Evolutionary conservation across 2,329 filamentous ascomycete species (phyloP), one percentile per base, ranked within the genome.

Genomic region (Colletotrichum graminicola): DNA sequence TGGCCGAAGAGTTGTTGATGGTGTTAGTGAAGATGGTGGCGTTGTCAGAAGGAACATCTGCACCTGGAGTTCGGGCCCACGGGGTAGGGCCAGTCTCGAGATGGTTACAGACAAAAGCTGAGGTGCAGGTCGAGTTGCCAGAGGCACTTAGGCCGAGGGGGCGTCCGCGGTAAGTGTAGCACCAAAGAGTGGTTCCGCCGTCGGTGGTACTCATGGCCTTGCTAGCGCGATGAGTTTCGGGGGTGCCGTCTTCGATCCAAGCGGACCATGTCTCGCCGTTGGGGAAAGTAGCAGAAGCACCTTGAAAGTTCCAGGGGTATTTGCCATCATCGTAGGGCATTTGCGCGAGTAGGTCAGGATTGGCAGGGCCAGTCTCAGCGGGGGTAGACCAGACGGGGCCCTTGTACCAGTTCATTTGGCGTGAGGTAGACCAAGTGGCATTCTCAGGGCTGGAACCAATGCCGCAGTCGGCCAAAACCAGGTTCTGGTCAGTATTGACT

Each of bases 401-500:
- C 56, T 80, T 65, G 66, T 84, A 84, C 82, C 82, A 84, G 72
- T 84, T 83, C 75, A 84, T 81, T 74, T 84, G 82, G 51, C 82
- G 82, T 55, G 82, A 84, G 6, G 82, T 84, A 8, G 82, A 84
- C 82, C 82, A 84, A 43, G 76, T 77, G 12, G 78, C 75, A 51
- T 83, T 80, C 8, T 78, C 76, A n/a, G 78, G 76, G 74, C 84
- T 82, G 69, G 82, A 79, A 7, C 82, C 82, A 66, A 83, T 83
- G 39, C 82, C 82, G 66, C 82, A 84, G 63, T 84, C 82, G 39
- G 81, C 82, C 57, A 84, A 79, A 49, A 84, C 77, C 49, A 84
- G 79, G 21, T 83, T 78, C 73, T 81, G 81, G 18, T 79, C 76
- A 43, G 76, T 75, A 45, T 78, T 75, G 32, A 26, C 8, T 23